phyloP scores from a whole-genome alignment of 1,284 basidiomycete species.

The Schizopora paradoxa region DNA sequence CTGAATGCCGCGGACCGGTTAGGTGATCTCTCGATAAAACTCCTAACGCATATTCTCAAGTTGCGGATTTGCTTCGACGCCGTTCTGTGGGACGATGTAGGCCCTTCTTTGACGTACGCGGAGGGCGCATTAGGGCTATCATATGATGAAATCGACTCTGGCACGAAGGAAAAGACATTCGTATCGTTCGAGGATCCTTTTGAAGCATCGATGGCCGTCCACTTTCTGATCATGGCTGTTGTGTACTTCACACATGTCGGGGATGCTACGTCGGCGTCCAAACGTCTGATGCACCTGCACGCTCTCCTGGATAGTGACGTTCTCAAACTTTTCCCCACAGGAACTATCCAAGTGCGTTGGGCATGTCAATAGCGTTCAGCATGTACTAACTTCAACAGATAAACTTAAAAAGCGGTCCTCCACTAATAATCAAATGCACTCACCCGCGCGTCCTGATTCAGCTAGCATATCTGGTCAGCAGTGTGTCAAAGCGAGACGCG shows the following conservation, averaged over 20 bases:
- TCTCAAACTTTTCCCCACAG: slow-evolving; percentile 42
- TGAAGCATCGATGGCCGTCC: slow-evolving; percentile 42
- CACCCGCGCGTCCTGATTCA: slow-evolving; percentile 61
- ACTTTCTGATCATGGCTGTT: slow-evolving; percentile 52
- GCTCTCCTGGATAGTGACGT: slow-evolving; percentile 54
- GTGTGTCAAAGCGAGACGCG: slow-evolving; percentile 61
- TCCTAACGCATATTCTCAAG: slow-evolving; percentile 45
- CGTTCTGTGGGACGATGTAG: slow-evolving; percentile 47
- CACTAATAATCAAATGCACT: slow-evolving; percentile 53
- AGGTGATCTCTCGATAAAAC: slow-evolving; percentile 38
- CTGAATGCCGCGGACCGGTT: slow-evolving; percentile 35
- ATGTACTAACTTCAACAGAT: slow-evolving; percentile 26
- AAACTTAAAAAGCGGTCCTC: slow-evolving; percentile 30
- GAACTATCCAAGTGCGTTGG: slow-evolving; percentile 42
- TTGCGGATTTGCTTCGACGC: slow-evolving; percentile 47
- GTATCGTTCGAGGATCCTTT: slow-evolving; percentile 34
- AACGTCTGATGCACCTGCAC: slow-evolving; percentile 52
- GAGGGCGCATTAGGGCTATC: slow-evolving; percentile 43
- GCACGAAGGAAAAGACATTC: slow-evolving; percentile 21
- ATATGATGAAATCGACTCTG: slow-evolving; percentile 24
- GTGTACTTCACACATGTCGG: slow-evolving; percentile 56
- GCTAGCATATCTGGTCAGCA: slow-evolving; percentile 60
- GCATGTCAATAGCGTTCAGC: background rate
- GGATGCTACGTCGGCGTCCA: slow-evolving; percentile 36
- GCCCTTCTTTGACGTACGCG: slow-evolving; percentile 36